Base-by-base conservation (phyloP, 202 grass and related monocot genomes). In the Saccharum hybrid region DNA sequence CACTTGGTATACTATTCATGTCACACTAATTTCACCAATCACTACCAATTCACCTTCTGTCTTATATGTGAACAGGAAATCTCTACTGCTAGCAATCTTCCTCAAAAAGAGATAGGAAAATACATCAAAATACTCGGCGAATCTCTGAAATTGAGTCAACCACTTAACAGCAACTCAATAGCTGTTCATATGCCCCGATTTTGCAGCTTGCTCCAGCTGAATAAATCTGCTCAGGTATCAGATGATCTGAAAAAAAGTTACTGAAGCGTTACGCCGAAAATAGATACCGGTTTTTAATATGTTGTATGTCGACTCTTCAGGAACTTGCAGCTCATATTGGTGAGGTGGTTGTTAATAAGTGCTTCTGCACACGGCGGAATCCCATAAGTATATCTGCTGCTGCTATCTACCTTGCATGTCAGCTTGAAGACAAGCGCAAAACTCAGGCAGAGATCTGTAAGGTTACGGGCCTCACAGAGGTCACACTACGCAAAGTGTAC, bases 311-410 rank as follows among this genome's bases (percentile, higher is more conserved):
- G 37, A 72, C 76, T 86, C 56, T 15, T 71, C 57, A 98, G 96
- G 91, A 98, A 86, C 83, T 98, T 75, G 96, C 96, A 77, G 96
- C 91, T 65, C 96, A 96, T 86, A 98, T 98, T 0, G 96, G 96
- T 1, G 92, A 95, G 83, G 96, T 98, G n/a, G 93, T 98, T 33
- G 90, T 98, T 38, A 98, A 98, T 49, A 98, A 98, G 77, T 98
- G 93, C 66, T 98, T 98, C 79, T 98, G 96, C 74, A 98, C 93
- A 54, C 46, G 93, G 46, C 77, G 93, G 18, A 98, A 98, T 79
- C 96, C 96, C 48, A 98, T 98, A 80, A 98, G 96, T 74, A 98
- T 98, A 89, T 98, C 96, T 65, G 96, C 96, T 78, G 96, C 96
- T 69, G 96, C 96, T 59, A 98, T 98, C 70, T 96, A 98, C 66